These are phyloP conservation scores for Gigaspora rosea DNA, from an alignment of 192 early-diverging fungal species.

Conservation along the genomic window DNA sequence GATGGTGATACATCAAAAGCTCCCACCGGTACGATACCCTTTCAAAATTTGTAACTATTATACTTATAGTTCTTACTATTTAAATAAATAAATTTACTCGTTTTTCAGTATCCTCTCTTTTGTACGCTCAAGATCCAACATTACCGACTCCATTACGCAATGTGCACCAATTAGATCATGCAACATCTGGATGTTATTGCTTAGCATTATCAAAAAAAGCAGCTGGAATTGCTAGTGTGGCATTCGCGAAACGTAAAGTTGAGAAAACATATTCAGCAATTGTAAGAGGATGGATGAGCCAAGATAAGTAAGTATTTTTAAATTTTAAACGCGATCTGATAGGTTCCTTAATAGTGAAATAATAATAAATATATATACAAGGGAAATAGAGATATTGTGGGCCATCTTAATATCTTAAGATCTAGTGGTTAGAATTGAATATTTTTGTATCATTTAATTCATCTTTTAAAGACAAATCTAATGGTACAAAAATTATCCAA, in stretches of 20 bases:
- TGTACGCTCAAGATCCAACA: slow-evolving; percentile 33
- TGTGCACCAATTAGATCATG: slow-evolving; percentile 47
- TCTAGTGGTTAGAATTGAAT: no score
- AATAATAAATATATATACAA: background rate
- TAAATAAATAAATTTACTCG: background rate
- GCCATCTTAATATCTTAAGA: no score
- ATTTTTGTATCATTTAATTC: background rate
- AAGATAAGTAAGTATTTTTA: slow-evolving; percentile 29
- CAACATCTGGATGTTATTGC: slow-evolving; percentile 44
- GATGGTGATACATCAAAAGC: slow-evolving; percentile 16
- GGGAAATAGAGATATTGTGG: background rate
- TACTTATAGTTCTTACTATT: background rate
- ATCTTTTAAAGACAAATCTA: background rate
- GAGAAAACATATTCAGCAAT: slow-evolving; percentile 44
- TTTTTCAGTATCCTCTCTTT: slow-evolving; percentile 22
- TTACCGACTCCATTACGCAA: slow-evolving; percentile 37
- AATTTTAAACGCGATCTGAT: background rate
- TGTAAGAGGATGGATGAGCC: slow-evolving; percentile 37
- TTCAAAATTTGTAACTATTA: background rate
- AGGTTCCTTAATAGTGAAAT: background rate
- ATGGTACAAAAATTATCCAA: no score
- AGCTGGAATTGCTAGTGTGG: slow-evolving; percentile 32
- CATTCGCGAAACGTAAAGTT: slow-evolving; percentile 38
- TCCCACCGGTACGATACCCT: background rate
- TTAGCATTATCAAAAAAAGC: slow-evolving; percentile 39